Conservation (phyloP, 176 grass and related monocot genomes). For the Triticum turgidum region DNA sequence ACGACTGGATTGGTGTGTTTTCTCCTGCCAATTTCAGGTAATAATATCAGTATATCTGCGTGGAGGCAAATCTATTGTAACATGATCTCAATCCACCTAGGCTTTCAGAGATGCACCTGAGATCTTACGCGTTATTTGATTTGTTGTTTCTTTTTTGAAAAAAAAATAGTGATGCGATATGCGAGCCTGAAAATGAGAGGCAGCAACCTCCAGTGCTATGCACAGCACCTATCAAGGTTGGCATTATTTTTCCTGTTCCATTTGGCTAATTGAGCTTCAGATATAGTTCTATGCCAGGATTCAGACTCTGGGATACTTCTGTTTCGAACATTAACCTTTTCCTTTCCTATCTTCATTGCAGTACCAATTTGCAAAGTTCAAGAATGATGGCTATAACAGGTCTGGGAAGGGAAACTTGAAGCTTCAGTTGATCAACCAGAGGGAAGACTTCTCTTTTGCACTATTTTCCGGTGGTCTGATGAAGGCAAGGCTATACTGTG, state of each 20-base stretch:
- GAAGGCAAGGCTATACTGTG: constrained; percentile 11
- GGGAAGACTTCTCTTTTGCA: constrained; percentile 70
- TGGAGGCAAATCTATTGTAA: neutral
- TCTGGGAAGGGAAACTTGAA: constrained; percentile 64
- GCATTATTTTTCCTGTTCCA: neutral
- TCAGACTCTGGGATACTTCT: neutral
- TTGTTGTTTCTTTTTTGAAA: neutral
- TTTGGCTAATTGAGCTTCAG: neutral
- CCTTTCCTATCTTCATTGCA: neutral
- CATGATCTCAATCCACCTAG: neutral
- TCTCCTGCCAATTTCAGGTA: constrained; percentile 92
- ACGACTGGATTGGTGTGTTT: constrained; percentile 83
- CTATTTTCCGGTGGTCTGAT: constrained; percentile 64
- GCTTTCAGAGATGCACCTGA: neutral
- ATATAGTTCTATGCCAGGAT: neutral
- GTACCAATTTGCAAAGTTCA: constrained; percentile 18
- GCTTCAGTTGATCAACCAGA: constrained; percentile 86
- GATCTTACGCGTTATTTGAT: neutral
- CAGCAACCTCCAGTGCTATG: constrained; percentile 54
- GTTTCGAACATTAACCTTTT: neutral
- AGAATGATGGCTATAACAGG: constrained; percentile 5
- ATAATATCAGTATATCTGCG: neutral
- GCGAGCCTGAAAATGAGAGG: constrained; percentile 46
- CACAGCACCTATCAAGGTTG: constrained; percentile 73
- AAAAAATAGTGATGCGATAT: constrained; percentile 50